Base-by-base conservation (phyloP, 2,329 filamentous ascomycete genomes). In the Fusarium lateritium region DNA sequence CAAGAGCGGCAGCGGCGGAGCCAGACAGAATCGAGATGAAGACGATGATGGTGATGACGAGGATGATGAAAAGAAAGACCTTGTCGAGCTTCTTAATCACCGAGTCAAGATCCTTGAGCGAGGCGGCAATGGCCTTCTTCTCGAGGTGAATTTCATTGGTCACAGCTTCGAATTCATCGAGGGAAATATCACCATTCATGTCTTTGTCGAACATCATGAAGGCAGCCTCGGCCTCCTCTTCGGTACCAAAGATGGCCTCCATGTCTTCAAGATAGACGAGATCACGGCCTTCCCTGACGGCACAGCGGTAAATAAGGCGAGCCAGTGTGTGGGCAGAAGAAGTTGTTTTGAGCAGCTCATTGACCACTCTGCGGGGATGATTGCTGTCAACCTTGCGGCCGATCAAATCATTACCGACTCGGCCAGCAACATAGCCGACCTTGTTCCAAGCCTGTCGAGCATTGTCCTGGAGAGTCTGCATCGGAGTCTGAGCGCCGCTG, bases 181-280 rank as follows among this genome's bases (percentile, higher is more conserved):
- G 94, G 1, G 93, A 97, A 50, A 98, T 97, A 75, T 98, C 95
- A 6, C 94, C 95, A 69, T 98, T 98, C 83, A 98, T 89, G 74
- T 98, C 95, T 76, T 96, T 97, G 81, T 98, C 95, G 72, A 98
- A 98, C 84, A 98, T 94, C 72, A 86, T 85, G 75, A 98, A 98
- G 1, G 94, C 94, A 4, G 92, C 92, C 55, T 96, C 92, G 1
- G 94, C 93, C 76, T 98, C 95, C 15, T 98, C 94, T 19, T 91
- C 86, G 24, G 91, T 92, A 11, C 91, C 87, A 73, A 97, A 98
- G 1, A 93, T 94, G 13, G 86, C 83, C 65, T 89, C 90, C 55
- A 98, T 80, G 74, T 98, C 94, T 10, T 94, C 93, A 0, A 91
- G 85, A 21, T 89, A 86, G 7, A 98, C 90, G 0, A 92, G 93